Evolutionary conservation across 208 protist species (phyloP).

Genomic region (Trichomonas vaginalis): DNA sequence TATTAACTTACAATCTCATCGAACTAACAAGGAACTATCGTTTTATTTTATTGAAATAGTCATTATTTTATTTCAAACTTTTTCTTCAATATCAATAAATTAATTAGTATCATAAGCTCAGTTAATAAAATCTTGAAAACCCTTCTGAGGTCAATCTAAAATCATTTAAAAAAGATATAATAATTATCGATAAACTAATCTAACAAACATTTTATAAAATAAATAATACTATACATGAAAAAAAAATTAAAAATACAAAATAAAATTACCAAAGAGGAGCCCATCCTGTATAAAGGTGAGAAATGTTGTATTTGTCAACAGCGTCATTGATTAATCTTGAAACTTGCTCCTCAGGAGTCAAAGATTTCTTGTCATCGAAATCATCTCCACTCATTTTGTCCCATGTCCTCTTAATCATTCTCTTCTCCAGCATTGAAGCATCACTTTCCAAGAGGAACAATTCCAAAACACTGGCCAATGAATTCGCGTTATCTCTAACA

Average conservation of each 20-base stretch:
- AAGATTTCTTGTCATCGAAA: neutral
- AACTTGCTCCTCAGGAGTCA: neutral
- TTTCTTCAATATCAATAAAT: too few species aligned
- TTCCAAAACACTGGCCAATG: neutral
- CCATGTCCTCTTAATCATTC: neutral
- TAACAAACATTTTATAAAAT: too few species aligned
- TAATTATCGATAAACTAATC: too few species aligned
- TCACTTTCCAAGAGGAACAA: neutral
- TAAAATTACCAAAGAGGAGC: neutral
- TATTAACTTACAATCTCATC: too few species aligned
- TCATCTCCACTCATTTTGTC: neutral
- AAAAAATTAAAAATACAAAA: neutral
- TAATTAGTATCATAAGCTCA: too few species aligned
- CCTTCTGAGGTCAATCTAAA: too few species aligned
- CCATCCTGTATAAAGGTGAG: neutral
- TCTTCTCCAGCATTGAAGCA: neutral
- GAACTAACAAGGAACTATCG: too few species aligned
- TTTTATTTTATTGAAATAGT: too few species aligned
- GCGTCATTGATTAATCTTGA: neutral
- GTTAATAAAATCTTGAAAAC: too few species aligned
- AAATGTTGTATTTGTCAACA: neutral
- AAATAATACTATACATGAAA: too few species aligned
- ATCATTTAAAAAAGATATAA: too few species aligned
- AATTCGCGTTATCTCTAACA: neutral
- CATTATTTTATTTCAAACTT: too few species aligned